Conservation (phyloP, 139 green algal genomes). For the Chlorella sp. region DNA sequence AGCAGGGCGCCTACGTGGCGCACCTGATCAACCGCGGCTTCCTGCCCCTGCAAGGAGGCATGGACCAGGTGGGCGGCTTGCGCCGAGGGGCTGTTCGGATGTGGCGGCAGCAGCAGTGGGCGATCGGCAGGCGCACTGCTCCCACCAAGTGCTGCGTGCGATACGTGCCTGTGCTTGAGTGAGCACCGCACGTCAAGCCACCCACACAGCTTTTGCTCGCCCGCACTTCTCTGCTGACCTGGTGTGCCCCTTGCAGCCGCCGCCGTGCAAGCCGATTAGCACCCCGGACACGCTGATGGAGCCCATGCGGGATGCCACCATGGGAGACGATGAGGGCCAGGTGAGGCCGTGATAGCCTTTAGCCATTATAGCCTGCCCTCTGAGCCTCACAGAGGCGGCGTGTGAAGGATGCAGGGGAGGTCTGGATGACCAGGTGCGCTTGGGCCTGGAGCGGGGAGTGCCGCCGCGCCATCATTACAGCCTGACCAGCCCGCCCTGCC, state of each 20-base stretch:
- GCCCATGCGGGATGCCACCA: neutral
- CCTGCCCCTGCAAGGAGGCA: neutral
- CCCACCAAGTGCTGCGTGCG: too few relatives aligned
- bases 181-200: too few relatives aligned
- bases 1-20: conserved; percentile 67
- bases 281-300: neutral
- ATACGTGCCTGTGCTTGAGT: too few relatives aligned
- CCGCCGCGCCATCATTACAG: too few relatives aligned
- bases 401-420: too few relatives aligned
- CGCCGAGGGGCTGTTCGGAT: neutral
- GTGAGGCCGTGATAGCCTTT: neutral
- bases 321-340: neutral
- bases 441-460: too few relatives aligned
- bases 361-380: neutral
- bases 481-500: neutral
- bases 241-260: conserved; percentile 3
- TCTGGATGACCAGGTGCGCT: too few relatives aligned
- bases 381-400: neutral
- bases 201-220: neutral
- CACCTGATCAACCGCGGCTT: conserved; percentile 63
- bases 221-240: neutral
- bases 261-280: conserved; percentile 6
- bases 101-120: neutral
- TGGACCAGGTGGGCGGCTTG: conserved; percentile 1
- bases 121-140: neutral